A percentile compares a stretch with the other conserved stretches of the same genome.
Conservation (phyloP, 2,329 filamentous ascomycete genomes). For the Beauveria australis region DNA sequence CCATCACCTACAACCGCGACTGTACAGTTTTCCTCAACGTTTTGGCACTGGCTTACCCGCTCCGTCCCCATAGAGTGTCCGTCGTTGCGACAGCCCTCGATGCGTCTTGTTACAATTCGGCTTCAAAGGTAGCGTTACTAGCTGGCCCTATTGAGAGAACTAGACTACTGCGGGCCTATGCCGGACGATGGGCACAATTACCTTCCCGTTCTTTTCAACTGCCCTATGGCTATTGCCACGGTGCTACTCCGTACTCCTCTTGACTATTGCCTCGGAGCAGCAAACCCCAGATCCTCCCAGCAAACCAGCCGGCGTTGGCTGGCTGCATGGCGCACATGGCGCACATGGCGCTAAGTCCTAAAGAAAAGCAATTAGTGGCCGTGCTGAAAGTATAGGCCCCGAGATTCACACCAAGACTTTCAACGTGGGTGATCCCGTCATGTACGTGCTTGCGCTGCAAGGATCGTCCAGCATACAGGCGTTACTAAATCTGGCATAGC, state of each 20-base stretch:
- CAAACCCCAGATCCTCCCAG: background rate
- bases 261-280: background rate
- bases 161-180: background rate
- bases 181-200: background rate
- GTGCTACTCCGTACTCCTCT: background rate
- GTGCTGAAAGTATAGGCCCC: background rate
- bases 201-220: background rate
- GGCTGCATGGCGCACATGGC: background rate
- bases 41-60: background rate
- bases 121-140: background rate
- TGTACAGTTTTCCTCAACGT: background rate
- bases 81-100: background rate
- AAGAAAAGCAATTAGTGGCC: background rate
- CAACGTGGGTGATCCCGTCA: background rate
- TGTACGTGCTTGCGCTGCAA: background rate
- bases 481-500: background rate
- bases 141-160: background rate
- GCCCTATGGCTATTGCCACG: background rate
- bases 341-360: background rate
- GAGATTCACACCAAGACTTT: background rate
- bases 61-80: background rate
- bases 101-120: background rate
- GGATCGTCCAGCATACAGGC: background rate
- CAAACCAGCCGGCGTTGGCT: background rate
- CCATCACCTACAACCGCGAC: background rate